A percentile compares a stretch with the other conserved stretches of the same genome.
These are phyloP conservation scores for Arachnomyces sp. DNA, from an alignment of 2,329 filamentous ascomycete species.

Conservation along the genomic window DNA sequence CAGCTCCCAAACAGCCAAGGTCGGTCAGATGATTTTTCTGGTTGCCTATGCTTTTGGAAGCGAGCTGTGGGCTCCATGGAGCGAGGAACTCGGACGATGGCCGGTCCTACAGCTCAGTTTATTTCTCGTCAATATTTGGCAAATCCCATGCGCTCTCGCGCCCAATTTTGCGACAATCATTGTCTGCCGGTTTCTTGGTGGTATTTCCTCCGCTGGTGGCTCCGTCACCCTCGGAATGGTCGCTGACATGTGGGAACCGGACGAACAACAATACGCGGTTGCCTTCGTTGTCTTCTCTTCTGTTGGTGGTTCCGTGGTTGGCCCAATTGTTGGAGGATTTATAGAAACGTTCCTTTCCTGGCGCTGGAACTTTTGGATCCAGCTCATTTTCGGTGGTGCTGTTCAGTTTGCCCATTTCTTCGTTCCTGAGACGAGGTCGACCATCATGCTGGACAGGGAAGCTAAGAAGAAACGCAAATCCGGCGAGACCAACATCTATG, in stretches of 20 bases:
- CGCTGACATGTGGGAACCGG: constrained; percentile 54
- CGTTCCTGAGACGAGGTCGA: constrained; percentile 51
- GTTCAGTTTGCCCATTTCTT: constrained; percentile 47
- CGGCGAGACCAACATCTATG: constrained; percentile 56
- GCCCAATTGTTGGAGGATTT: constrained; percentile 48
- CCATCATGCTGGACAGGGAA: constrained; percentile 50
- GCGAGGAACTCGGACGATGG: constrained; percentile 71
- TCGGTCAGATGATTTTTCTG: constrained; percentile 69
- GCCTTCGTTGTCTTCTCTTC: constrained; percentile 54
- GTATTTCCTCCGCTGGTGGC: constrained; percentile 56
- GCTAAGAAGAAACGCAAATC: constrained; percentile 50
- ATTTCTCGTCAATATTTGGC: constrained; percentile 69
- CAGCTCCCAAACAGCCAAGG: constrained; percentile 58
- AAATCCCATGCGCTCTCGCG: constrained; percentile 62
- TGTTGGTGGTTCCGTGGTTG: constrained; percentile 43
- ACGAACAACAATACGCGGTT: constrained; percentile 52
- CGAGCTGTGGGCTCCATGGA: constrained; percentile 82
- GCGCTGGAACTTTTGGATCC: constrained; percentile 59
- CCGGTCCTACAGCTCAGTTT: constrained; percentile 66
- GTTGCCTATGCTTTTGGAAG: constrained; percentile 76
- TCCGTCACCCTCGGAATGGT: constrained; percentile 59
- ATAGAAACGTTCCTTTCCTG: constrained; percentile 42
- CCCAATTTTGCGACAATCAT: constrained; percentile 63
- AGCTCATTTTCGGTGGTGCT: constrained; percentile 49
- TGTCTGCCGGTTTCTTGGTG: constrained; percentile 59